Evolutionary conservation across 192 early-diverging fungal species (phyloP).

Genomic region (Entrophospora sp.): DNA sequence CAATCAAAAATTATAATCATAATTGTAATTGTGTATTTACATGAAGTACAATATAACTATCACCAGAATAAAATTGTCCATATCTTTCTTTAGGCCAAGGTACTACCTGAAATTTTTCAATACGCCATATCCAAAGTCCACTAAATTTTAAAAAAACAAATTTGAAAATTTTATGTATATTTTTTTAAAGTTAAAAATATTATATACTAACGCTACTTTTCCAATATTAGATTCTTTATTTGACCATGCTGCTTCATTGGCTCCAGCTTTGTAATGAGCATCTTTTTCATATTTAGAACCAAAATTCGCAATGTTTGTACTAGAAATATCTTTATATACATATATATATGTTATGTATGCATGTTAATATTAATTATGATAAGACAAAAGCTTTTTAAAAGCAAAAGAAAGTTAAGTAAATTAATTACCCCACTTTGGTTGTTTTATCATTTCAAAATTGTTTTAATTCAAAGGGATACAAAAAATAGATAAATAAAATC

Average conservation of each 20-base stretch:
- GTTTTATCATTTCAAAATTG: not conserved
- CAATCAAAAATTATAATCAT: not conserved
- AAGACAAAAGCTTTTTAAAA: not conserved
- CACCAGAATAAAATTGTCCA: conserved; percentile 64
- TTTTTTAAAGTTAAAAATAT: not conserved
- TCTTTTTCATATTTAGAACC: conserved; percentile 53
- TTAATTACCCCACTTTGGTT: conserved; percentile 7
- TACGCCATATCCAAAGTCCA: conserved; percentile 67
- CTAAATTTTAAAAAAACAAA: conserved; percentile 21
- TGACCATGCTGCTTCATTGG: conserved; percentile 52
- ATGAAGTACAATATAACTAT: conserved; percentile 70
- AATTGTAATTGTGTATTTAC: conserved; percentile 25
- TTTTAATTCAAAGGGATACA: too few species aligned
- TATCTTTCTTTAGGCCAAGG: conserved; percentile 49
- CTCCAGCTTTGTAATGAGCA: conserved; percentile 44
- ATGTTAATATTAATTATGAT: not conserved
- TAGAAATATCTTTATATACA: conserved; percentile 31
- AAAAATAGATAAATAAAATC: too few species aligned
- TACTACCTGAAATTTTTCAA: conserved; percentile 68
- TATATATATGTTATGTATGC: too few species aligned
- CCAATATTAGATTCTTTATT: conserved; percentile 41
- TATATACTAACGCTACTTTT: conserved; percentile 19
- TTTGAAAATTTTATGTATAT: not conserved
- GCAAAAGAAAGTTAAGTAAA: not conserved
- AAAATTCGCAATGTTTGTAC: conserved; percentile 50